These are phyloP conservation scores for Cyclotella baltica DNA, from an alignment of 108 stramenopile species.

Conservation along the genomic window DNA sequence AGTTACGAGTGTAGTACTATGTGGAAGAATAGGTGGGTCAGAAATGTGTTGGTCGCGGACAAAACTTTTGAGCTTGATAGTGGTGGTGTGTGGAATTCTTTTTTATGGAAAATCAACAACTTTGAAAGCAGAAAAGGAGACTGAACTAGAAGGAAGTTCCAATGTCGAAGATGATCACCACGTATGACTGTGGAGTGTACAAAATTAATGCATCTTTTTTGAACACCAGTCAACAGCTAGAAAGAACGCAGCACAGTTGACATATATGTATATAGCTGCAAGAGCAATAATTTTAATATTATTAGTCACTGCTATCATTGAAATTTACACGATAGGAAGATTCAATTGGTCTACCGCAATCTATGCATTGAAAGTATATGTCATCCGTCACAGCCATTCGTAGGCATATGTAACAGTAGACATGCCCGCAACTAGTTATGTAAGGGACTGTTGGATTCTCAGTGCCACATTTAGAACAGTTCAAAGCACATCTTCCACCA, in stretches of 20 bases:
- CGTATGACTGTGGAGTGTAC: too few species aligned
- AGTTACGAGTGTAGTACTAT: constrained; percentile 63
- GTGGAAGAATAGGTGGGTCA: constrained; percentile 65
- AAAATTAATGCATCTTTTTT: too few species aligned
- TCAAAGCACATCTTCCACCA: constrained; percentile 9
- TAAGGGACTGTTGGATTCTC: constrained; percentile 52
- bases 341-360: constrained; percentile 30
- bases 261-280: too few species aligned
- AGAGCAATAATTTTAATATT: too few species aligned
- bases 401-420: constrained; percentile 53
- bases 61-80: constrained; percentile 66
- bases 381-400: constrained; percentile 53
- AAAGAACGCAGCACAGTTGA: too few species aligned
- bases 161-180: too few species aligned
- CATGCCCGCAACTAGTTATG: constrained; percentile 53
- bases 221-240: too few species aligned
- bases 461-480: constrained; percentile 39
- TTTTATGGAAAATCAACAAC: constrained; percentile 42
- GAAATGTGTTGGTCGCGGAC: constrained; percentile 77
- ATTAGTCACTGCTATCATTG: too few species aligned
- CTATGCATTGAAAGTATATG: constrained; percentile 42
- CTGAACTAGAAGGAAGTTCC: too few species aligned
- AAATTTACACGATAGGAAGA: constrained; percentile 11
- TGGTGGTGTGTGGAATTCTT: constrained; percentile 65
- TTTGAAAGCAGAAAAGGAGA: constrained; percentile 12